Percentiles rank a stretch among this genome's conserved stretches.
Conservation (phyloP, 768 basidiomycete species). For the Lactarius hengduanensis region DNA sequence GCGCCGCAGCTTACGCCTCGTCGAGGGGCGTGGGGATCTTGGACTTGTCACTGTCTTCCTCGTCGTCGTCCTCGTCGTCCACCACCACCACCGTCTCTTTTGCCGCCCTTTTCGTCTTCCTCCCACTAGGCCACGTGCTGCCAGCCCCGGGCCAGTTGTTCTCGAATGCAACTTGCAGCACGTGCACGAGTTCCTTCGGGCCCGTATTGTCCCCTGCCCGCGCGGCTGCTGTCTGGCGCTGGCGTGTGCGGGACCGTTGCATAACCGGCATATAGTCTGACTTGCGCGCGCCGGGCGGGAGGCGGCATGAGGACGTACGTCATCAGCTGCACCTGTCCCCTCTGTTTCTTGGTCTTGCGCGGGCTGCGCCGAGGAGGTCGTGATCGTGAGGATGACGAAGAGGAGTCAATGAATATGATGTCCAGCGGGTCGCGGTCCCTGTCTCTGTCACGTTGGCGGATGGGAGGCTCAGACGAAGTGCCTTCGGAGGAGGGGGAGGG, state of each 20-base stretch:
- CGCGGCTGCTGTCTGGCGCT: background rate
- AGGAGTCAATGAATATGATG: slow-evolving; percentile 10
- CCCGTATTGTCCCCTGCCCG: slow-evolving; percentile 10
- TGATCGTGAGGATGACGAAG: background rate
- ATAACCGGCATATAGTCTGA: background rate
- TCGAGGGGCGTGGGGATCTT: slow-evolving; percentile 2
- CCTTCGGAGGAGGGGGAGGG: slow-evolving; percentile 18
- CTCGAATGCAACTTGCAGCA: slow-evolving; percentile 20
- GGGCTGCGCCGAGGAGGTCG: slow-evolving; percentile 1
- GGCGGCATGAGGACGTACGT: slow-evolving; percentile 15
- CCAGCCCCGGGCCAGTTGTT: slow-evolving; percentile 8
- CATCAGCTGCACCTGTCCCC: slow-evolving; percentile 11
- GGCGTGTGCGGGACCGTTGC: background rate
- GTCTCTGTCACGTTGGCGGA: background rate
- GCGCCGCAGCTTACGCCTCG: slow-evolving; percentile 5
- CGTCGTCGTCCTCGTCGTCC: background rate
- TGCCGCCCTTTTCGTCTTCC: background rate
- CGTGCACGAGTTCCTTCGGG: background rate
- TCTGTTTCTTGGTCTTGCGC: slow-evolving; percentile 7
- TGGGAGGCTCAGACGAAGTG: background rate
- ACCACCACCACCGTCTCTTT: background rate
- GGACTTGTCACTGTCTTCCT: background rate
- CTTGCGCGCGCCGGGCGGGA: background rate
- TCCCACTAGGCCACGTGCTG: background rate
- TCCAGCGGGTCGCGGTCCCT: background rate